Percentiles rank a stretch among this genome's conserved stretches.
phyloP scores from a whole-genome alignment of 345 rosid genomes.

The Stellera chamaejasme region DNA sequence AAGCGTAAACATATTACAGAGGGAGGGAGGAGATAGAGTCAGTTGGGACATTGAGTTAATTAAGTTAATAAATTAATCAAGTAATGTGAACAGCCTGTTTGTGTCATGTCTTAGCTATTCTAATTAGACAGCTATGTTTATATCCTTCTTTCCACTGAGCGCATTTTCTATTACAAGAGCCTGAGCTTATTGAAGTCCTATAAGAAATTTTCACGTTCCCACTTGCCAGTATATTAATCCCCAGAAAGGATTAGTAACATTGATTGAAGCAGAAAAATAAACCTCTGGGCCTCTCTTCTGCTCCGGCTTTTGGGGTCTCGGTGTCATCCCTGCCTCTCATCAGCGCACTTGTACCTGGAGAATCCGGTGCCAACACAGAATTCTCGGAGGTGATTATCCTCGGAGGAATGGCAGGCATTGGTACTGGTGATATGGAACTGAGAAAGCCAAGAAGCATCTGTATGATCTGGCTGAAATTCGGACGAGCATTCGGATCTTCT shows the following conservation, averaged over 20 bases:
- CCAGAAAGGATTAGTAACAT: slow-evolving; percentile 33
- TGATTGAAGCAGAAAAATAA: slow-evolving; percentile 72
- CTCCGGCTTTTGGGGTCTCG: slow-evolving; percentile 25
- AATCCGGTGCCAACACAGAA: slow-evolving; percentile 67
- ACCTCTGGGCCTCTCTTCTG: slow-evolving; percentile 41
- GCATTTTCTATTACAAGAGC: not conserved
- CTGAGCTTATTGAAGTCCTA: slow-evolving; percentile 20
- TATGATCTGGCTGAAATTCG: slow-evolving; percentile 74
- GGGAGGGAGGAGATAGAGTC: too few relatives aligned
- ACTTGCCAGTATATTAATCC: slow-evolving; percentile 7
- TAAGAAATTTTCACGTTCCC: slow-evolving; percentile 1
- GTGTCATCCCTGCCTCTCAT: slow-evolving; percentile 54
- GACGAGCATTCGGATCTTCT: slow-evolving; percentile 87
- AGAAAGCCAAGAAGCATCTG: slow-evolving; percentile 76
- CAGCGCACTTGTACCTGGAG: slow-evolving; percentile 81
- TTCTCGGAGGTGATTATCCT: slow-evolving; percentile 45
- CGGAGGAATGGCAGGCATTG: slow-evolving; percentile 45
- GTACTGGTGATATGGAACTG: slow-evolving; percentile 38
- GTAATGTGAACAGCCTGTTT: too few relatives aligned
- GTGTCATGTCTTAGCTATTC: too few relatives aligned
- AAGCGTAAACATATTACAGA: too few relatives aligned
- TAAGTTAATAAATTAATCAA: too few relatives aligned
- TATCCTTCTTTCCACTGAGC: slow-evolving; percentile 1
- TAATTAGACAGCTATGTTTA: too few relatives aligned
- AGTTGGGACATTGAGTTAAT: too few relatives aligned